Conservation (phyloP, 202 grass and related monocot species). For the Panicum virgatum region DNA sequence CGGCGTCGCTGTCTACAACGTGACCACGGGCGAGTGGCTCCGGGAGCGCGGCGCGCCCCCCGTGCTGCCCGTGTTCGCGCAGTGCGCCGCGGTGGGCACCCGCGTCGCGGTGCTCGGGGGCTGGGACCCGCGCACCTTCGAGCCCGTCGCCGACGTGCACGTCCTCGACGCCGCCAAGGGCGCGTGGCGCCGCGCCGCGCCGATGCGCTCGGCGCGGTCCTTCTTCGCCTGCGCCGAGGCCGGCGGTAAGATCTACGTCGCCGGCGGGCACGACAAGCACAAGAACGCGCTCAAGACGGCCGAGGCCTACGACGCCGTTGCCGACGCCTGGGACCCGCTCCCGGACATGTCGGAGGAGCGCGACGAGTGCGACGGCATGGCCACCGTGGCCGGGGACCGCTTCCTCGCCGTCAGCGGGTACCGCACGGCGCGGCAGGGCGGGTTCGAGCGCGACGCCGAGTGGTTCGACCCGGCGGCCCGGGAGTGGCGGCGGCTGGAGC, state of each 20-base stretch:
- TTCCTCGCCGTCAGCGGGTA: conserved; percentile 71
- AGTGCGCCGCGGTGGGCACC: conserved; percentile 57
- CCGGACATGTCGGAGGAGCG: conserved; percentile 76
- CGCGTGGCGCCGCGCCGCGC: conserved; percentile 38
- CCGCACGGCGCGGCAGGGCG: conserved; percentile 67
- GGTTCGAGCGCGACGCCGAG: conserved; percentile 67
- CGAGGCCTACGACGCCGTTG: conserved; percentile 48
- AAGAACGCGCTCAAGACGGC: conserved; percentile 84
- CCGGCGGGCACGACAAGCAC: conserved; percentile 69
- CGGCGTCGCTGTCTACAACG: conserved; percentile 61
- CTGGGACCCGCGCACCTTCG: conserved; percentile 63
- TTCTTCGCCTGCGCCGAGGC: conserved; percentile 81
- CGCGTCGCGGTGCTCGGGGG: conserved; percentile 55
- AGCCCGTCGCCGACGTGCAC: conserved; percentile 60
- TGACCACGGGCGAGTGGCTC: conserved; percentile 52
- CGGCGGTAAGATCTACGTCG: conserved; percentile 53
- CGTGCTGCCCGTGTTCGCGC: conserved; percentile 64
- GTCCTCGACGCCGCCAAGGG: conserved; percentile 56
- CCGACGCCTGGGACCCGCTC: conserved; percentile 57
- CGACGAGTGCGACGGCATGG: conserved; percentile 84
- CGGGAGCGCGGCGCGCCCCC: conserved; percentile 32
- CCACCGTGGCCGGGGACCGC: conserved; percentile 42
- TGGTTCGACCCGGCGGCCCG: conserved; percentile 59
- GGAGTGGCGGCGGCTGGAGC: conserved; percentile 55
- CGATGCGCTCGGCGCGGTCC: conserved; percentile 51